phyloP scores from a whole-genome alignment of 2,329 filamentous ascomycete genomes.

The Aspergillus sp. region DNA sequence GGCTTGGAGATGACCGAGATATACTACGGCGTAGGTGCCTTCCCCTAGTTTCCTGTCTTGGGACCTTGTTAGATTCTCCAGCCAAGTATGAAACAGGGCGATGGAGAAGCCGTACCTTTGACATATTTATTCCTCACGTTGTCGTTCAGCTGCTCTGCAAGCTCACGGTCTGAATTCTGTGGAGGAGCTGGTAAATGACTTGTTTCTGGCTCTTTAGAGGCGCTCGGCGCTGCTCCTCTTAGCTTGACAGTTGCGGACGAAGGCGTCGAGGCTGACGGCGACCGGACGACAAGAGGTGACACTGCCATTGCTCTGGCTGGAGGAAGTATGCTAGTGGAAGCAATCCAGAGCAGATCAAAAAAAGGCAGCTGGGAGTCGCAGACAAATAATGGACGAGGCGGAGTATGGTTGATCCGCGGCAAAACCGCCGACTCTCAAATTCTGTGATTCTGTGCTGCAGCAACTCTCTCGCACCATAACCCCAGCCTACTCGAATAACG shows the following conservation, averaged over 20 bases:
- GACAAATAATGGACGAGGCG: too few species aligned
- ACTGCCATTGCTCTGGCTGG: conserved; percentile 27
- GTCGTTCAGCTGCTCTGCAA: conserved; percentile 70
- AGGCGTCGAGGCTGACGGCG: conserved; percentile 25
- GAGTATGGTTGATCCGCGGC: too few species aligned
- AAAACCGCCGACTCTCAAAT: too few species aligned
- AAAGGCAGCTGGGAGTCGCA: conserved; percentile 3
- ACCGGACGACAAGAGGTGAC: conserved; percentile 34
- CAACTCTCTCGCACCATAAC: too few species aligned
- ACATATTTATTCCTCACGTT: conserved; percentile 80
- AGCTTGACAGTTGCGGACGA: conserved; percentile 24
- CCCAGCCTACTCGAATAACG: too few species aligned
- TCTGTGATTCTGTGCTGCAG: too few species aligned
- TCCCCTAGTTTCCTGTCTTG: conserved; percentile 86
- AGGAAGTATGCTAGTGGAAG: not conserved
- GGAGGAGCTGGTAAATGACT: conserved; percentile 9
- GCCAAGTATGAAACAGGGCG: not conserved
- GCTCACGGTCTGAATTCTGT: conserved; percentile 28
- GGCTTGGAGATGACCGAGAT: conserved; percentile 67
- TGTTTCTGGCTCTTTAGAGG: conserved; percentile 13
- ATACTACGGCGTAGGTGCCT: conserved; percentile 95
- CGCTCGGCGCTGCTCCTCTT: conserved; percentile 25
- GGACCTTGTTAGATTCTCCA: conserved; percentile 1
- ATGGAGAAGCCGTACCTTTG: conserved; percentile 51
- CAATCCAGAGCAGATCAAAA: not conserved